Conservation (phyloP, 2,329 filamentous ascomycete species). For the Phyllosticta paracitricarpa region DNA sequence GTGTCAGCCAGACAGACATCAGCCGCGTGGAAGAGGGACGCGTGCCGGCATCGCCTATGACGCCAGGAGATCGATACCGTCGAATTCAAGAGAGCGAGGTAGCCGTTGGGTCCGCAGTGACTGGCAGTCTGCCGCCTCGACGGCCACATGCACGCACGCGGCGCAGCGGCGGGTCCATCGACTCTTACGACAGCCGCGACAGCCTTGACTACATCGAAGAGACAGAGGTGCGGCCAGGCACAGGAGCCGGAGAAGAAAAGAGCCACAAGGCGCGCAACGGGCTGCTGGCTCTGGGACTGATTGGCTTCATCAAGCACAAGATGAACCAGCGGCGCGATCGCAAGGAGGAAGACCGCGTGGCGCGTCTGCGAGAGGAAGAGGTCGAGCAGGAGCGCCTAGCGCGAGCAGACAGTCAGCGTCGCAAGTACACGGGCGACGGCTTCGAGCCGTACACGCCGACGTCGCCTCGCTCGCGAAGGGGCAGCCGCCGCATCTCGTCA, state of each 20-base stretch:
- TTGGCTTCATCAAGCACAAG: slow-evolving; percentile 33
- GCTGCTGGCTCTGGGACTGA: slow-evolving; percentile 38
- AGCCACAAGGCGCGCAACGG: slow-evolving; percentile 31
- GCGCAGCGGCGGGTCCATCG: slow-evolving; percentile 10
- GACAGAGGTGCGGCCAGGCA: slow-evolving; percentile 10
- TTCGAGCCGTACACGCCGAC: slow-evolving; percentile 16
- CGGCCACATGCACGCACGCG: slow-evolving; percentile 3
- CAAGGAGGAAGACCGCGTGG: slow-evolving; percentile 52
- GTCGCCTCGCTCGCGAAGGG: slow-evolving; percentile 21
- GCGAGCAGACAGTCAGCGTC: slow-evolving; percentile 44
- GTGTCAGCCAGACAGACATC: slow-evolving; percentile 37
- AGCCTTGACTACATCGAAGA: slow-evolving; percentile 19
- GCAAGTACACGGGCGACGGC: slow-evolving; percentile 61
- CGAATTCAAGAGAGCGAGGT: slow-evolving; percentile 29
- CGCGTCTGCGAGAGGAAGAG: slow-evolving; percentile 41
- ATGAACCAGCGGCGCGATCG: slow-evolving; percentile 44
- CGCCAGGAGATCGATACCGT: slow-evolving; percentile 24
- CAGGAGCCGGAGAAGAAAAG: slow-evolving; percentile 11
- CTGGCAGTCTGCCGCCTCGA: slow-evolving; percentile 38
- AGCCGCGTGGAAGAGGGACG: slow-evolving; percentile 45
- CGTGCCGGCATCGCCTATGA: slow-evolving; percentile 36
- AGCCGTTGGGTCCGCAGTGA: slow-evolving; percentile 26
- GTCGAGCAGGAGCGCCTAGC: slow-evolving; percentile 43
- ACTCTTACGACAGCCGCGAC: slow-evolving; percentile 18
- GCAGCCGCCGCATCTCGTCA: slow-evolving; percentile 17